Evolutionary conservation across 1,284 basidiomycete species (phyloP).

Genomic region (Phylloporus sp.): DNA sequence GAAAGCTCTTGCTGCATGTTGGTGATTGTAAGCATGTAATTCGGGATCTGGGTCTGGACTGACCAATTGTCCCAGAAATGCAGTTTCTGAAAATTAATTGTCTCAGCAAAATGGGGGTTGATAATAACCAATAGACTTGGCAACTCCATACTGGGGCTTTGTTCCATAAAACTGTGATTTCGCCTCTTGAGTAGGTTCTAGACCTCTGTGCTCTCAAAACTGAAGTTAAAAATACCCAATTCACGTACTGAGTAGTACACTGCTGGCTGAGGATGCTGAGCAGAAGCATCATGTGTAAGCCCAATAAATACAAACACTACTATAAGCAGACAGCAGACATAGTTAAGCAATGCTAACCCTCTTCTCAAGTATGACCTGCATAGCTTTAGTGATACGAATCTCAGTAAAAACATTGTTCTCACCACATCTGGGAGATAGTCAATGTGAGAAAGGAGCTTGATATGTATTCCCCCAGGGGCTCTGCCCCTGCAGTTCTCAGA

Average conservation of each 20-base stretch:
- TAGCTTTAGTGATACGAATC: constrained; percentile 3
- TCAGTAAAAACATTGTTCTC: constrained; percentile 11
- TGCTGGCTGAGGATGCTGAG: constrained; percentile 14
- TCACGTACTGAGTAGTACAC: constrained; percentile 45
- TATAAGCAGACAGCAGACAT: constrained; percentile 73
- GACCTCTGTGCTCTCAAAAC: constrained; percentile 47
- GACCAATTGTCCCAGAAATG: not conserved
- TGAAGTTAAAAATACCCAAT: constrained; percentile 59
- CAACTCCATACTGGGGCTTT: constrained; percentile 8
- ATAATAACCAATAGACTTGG: constrained; percentile 19
- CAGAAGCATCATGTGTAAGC: constrained; percentile 68
- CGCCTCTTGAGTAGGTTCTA: constrained; percentile 39
- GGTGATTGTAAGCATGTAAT: not conserved
- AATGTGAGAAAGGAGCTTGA: constrained; percentile 67
- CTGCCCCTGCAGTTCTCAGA: constrained; percentile 45
- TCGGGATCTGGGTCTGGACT: not conserved
- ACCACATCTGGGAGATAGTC: constrained; percentile 80
- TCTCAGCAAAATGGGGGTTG: constrained; percentile 3
- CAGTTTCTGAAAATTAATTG: not conserved
- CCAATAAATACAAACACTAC: constrained; percentile 83
- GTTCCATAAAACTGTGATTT: constrained; percentile 39
- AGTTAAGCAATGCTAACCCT: constrained; percentile 84
- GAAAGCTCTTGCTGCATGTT: not conserved
- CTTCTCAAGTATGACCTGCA: constrained; percentile 80
- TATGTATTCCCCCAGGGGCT: constrained; percentile 56